Base-by-base conservation (phyloP, 805 yeast species). In the Helenozyma baotianmanensis region DNA sequence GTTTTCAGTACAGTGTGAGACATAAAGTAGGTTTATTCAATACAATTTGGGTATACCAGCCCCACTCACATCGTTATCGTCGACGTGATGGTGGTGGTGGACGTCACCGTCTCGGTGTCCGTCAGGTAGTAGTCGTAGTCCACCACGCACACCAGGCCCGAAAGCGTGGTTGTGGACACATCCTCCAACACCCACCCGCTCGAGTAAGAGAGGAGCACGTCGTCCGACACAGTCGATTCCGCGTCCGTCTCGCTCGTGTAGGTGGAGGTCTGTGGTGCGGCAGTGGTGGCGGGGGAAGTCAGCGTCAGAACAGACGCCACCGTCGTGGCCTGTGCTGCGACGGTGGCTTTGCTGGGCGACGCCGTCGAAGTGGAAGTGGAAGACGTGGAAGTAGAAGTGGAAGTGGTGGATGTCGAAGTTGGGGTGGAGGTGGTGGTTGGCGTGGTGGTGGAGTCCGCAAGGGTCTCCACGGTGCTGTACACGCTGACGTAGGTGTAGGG, bases 401-500 rank as follows among this genome's bases (percentile, higher is more conserved):
- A 12, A 9, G 46, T 23, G 9, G 40, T 16, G 6, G 32, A 3
- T 3, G 35, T 10, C 4, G 29, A 25, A 6, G 34, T 17, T 4
- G 37, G 13, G 21, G 38, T 17, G 4, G 41, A 11, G 19, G 42
- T 26, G 9, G 38, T 13, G 12, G 40, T 6, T 11, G 35, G 32
- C 13, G 30, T 14, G 12, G 35, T 14, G 14, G 35, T 4, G 25
- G 39, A 14, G 30, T 30, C 13, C 4, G 42, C n/a, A 4, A 42
- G 24, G 9, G 42, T 26, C 12, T 29, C 23, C 21, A 40, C 26
- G 27, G 39, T 29, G 5, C 45, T 23, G 4, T 57, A 59, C 29
- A 60, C 60, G 4, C 68, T 62, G 17, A 64, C 54, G 43, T 46
- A 64, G 18, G 68, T 61, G 21, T 48, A 39, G 11, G 62, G 62